These are phyloP conservation scores for Tetrastigma voinierianum DNA, from an alignment of 164 flowering plant species.

Conservation along the genomic window DNA sequence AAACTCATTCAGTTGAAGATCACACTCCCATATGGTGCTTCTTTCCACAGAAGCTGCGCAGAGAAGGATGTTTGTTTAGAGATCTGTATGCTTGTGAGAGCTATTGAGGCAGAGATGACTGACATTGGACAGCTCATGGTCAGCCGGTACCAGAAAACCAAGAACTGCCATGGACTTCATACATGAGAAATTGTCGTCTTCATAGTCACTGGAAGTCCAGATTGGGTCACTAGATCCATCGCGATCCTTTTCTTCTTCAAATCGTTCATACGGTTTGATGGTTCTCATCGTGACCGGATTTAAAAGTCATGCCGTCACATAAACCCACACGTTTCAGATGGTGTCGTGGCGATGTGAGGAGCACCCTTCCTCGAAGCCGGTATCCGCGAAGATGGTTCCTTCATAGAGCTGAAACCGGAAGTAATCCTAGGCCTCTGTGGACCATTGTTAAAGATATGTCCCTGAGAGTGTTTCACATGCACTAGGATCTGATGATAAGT, in stretches of 20 bases:
- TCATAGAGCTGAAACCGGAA: slow-evolving; percentile 61
- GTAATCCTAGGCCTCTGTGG: slow-evolving; percentile 48
- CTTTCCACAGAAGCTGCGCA: slow-evolving; percentile 55
- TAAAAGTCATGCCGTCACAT: too few species aligned
- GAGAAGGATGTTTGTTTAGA: slow-evolving; percentile 59
- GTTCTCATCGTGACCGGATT: slow-evolving; percentile 66
- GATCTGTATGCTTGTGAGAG: slow-evolving; percentile 43
- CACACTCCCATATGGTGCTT: slow-evolving; percentile 42
- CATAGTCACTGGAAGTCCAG: slow-evolving; percentile 32
- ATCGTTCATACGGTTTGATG: slow-evolving; percentile 52
- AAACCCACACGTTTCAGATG: too few species aligned
- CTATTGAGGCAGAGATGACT: slow-evolving; percentile 27
- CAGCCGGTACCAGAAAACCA: too few species aligned
- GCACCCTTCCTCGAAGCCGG: slow-evolving; percentile 22
- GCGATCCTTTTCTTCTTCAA: slow-evolving; percentile 30
- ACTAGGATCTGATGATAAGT: slow-evolving; percentile 8
- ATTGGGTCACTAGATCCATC: slow-evolving; percentile 28
- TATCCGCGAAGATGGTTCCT: slow-evolving; percentile 46
- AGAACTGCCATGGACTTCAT: slow-evolving; percentile 40
- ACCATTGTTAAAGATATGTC: slow-evolving; percentile 38
- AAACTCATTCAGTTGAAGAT: slow-evolving; percentile 43
- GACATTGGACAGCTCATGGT: too few species aligned
- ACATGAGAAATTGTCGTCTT: slow-evolving; percentile 52
- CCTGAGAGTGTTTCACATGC: slow-evolving; percentile 22
- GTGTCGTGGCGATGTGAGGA: slow-evolving; percentile 40